Conservation (phyloP, 2,329 filamentous ascomycete genomes). For the Paracoccidioides brasiliensis region DNA sequence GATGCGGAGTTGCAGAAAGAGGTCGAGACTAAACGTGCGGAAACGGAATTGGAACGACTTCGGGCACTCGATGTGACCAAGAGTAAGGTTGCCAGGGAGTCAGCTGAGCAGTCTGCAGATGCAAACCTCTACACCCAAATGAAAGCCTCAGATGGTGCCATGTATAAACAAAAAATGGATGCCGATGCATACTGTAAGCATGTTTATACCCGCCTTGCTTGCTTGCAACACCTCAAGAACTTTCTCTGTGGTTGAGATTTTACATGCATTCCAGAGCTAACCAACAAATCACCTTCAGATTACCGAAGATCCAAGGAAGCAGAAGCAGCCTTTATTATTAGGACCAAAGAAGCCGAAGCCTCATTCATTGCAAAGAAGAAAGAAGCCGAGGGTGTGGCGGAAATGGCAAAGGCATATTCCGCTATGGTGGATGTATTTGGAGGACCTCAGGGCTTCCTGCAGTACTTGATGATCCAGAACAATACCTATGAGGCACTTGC, state of each 20-base stretch:
- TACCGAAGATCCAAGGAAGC: conserved; percentile 21
- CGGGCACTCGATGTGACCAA: conserved; percentile 67
- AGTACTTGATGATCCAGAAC: conserved; percentile 80
- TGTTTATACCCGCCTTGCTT: background rate
- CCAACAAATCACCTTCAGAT: conserved; percentile 10
- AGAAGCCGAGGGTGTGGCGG: conserved; percentile 62
- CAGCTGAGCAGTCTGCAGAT: conserved; percentile 33
- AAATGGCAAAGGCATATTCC: conserved; percentile 70
- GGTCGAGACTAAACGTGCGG: conserved; percentile 64
- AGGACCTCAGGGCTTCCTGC: conserved; percentile 62
- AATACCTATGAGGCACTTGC: conserved; percentile 66
- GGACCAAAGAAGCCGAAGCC: conserved; percentile 60
- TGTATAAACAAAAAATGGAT: conserved; percentile 30
- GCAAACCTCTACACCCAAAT: conserved; percentile 38
- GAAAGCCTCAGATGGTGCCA: conserved; percentile 40
- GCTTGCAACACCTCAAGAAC: background rate
- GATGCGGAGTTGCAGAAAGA: conserved; percentile 70
- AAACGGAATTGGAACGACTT: conserved; percentile 67
- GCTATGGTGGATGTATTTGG: conserved; percentile 60
- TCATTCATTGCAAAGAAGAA: conserved; percentile 48
- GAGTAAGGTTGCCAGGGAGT: conserved; percentile 43
- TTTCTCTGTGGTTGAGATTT: background rate
- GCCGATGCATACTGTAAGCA: conserved; percentile 25
- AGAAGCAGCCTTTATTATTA: conserved; percentile 44
- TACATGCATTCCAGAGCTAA: background rate